These are phyloP conservation scores for Talaromyces albobiverticillius DNA, from an alignment of 2,329 filamentous ascomycete species.

Conservation along the genomic window DNA sequence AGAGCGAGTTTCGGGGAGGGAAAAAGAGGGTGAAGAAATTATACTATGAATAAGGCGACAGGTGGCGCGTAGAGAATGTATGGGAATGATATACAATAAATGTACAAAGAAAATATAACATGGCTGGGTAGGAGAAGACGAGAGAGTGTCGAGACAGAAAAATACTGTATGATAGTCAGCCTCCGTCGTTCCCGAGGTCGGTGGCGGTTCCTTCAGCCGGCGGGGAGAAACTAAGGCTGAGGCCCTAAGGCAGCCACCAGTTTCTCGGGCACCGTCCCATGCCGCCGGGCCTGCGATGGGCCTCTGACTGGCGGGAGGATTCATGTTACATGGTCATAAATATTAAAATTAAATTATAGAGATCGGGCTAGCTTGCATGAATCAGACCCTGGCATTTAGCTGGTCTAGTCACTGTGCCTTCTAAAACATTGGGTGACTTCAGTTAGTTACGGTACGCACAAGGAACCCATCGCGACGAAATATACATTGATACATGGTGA, in stretches of 20 bases:
- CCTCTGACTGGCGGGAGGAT: neutral
- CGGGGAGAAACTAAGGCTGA: neutral
- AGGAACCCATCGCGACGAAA: neutral
- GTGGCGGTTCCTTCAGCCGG: constrained; percentile 12
- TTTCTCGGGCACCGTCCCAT: neutral
- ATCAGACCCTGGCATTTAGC: too few relatives aligned
- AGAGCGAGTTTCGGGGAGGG: constrained; percentile 10
- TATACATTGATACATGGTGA: too few relatives aligned
- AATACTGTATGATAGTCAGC: constrained; percentile 7
- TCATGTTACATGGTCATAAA: neutral
- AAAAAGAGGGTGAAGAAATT: constrained; percentile 5
- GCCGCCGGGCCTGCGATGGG: neutral
- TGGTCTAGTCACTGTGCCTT: too few relatives aligned
- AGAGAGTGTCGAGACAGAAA: constrained; percentile 5
- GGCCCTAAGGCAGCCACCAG: neutral
- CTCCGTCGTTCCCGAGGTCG: constrained; percentile 11
- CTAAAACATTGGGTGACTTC: too few relatives aligned
- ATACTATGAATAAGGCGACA: constrained; percentile 18
- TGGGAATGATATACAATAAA: constrained; percentile 16
- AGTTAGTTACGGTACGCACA: too few relatives aligned
- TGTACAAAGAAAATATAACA: constrained; percentile 18
- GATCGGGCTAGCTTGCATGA: too few relatives aligned
- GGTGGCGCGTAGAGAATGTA: constrained; percentile 9
- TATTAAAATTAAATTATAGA: too few relatives aligned
- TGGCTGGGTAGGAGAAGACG: constrained; percentile 9